Percentiles rank a stretch among this genome's conserved stretches.
Conservation (phyloP, 129 eudicot species). For the Helichrysum umbraculigerum region DNA sequence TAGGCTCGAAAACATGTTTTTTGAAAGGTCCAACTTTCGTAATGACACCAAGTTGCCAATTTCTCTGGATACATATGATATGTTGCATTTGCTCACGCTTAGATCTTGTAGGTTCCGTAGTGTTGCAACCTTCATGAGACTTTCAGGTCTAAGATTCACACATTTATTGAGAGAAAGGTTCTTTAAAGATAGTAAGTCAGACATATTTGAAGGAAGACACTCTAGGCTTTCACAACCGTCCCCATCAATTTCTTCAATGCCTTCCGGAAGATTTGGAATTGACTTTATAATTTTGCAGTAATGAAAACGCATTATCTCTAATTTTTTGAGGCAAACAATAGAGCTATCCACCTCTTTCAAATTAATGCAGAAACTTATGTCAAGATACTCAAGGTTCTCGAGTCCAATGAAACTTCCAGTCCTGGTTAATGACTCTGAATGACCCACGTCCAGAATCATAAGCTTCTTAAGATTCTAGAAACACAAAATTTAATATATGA, state of each 20-base stretch:
- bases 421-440: background rate
- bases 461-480: no score
- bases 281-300: background rate
- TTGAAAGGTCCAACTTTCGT: no score
- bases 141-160: background rate
- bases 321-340: no score
- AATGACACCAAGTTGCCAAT: no score
- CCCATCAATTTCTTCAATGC: background rate
- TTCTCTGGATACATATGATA: no score
- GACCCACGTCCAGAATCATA: background rate
- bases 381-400: constrained; percentile 11
- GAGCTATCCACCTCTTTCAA: constrained; percentile 15
- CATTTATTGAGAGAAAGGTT: background rate
- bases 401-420: constrained; percentile 13
- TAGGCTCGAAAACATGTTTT: no score
- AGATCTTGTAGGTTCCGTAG: no score
- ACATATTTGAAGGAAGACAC: background rate
- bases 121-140: no score
- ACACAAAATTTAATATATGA: no score
- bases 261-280: constrained; percentile 7
- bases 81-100: no score
- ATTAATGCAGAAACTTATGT: background rate
- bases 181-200: constrained; percentile 1
- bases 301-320: no score
- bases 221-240: background rate